Conservation (phyloP, 1,284 basidiomycete species). For the Melampsora larici-populina region DNA sequence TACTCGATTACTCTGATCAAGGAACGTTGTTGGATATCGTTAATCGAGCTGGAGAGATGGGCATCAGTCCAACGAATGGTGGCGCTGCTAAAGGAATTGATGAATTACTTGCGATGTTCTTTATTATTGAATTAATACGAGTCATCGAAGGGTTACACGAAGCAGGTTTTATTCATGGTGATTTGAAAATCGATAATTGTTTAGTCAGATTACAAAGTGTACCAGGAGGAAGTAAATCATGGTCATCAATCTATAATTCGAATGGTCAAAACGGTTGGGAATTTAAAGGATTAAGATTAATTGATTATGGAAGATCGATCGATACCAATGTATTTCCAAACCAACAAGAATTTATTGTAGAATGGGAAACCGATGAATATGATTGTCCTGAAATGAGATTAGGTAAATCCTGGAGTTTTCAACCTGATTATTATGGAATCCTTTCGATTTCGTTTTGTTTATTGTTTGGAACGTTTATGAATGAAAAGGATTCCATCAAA, state of each 20-base stretch:
- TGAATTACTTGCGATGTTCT: slow-evolving; percentile 92
- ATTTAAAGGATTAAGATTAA: slow-evolving; percentile 81
- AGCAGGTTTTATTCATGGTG: slow-evolving; percentile 86
- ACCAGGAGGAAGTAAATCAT: slow-evolving; percentile 66
- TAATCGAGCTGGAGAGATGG: slow-evolving; percentile 71
- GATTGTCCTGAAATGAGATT: slow-evolving; percentile 89
- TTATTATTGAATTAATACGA: slow-evolving; percentile 82
- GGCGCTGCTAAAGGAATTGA: slow-evolving; percentile 62
- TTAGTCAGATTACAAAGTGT: slow-evolving; percentile 76
- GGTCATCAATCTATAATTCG: slow-evolving; percentile 72
- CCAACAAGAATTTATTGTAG: slow-evolving; percentile 74
- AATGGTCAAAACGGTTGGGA: slow-evolving; percentile 78
- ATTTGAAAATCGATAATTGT: slow-evolving; percentile 99
- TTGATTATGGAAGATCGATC: slow-evolving; percentile 93
- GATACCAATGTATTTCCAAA: slow-evolving; percentile 76
- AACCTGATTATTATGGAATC: slow-evolving; percentile 92
- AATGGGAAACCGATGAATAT: slow-evolving; percentile 79
- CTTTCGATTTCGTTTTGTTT: slow-evolving; percentile 90
- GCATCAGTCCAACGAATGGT: slow-evolving; percentile 58
- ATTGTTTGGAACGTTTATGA: slow-evolving; percentile 90
- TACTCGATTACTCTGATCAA: slow-evolving; percentile 83
- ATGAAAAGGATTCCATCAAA: slow-evolving; percentile 65
- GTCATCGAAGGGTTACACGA: slow-evolving; percentile 77
- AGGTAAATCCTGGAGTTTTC: slow-evolving; percentile 79
- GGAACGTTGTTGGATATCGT: slow-evolving; percentile 90